Evolutionary conservation across 345 rosid species (phyloP).

Genomic region (Sapria himalayana): DNA sequence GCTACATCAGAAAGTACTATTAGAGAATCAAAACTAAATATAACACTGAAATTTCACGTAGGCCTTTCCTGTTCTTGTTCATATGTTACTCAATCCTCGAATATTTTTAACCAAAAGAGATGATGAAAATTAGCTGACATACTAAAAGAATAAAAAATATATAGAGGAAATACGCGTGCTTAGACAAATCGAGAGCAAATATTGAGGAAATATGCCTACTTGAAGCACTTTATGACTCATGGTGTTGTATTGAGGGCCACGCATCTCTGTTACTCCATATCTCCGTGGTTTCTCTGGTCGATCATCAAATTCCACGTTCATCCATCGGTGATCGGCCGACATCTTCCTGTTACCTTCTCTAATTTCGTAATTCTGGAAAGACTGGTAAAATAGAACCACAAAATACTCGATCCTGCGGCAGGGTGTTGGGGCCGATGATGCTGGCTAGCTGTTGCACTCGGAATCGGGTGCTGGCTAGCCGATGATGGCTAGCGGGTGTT

Average conservation of each 20-base stretch:
- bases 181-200: background rate
- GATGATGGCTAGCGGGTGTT: no score
- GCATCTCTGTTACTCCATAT: constrained; percentile 78
- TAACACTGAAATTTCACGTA: background rate
- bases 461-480: no score
- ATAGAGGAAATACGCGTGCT: background rate
- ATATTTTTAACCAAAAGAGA: no score
- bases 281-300: constrained; percentile 85
- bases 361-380: background rate
- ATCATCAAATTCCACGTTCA: constrained; percentile 59
- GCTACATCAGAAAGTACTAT: no score
- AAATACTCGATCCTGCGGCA: no score
- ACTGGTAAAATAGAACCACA: no score
- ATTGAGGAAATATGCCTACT: constrained; percentile 11
- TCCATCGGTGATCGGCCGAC: constrained; percentile 42
- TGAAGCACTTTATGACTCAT: constrained; percentile 45
- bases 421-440: no score
- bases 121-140: background rate
- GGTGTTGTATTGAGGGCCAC: constrained; percentile 50
- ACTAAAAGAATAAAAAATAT: background rate
- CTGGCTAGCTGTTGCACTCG: no score
- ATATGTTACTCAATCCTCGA: no score
- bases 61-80: no score
- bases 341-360: constrained; percentile 10
- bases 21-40: no score